Base-by-base conservation (phyloP, 2,329 filamentous ascomycete species). In the Colletotrichum kahawae region DNA sequence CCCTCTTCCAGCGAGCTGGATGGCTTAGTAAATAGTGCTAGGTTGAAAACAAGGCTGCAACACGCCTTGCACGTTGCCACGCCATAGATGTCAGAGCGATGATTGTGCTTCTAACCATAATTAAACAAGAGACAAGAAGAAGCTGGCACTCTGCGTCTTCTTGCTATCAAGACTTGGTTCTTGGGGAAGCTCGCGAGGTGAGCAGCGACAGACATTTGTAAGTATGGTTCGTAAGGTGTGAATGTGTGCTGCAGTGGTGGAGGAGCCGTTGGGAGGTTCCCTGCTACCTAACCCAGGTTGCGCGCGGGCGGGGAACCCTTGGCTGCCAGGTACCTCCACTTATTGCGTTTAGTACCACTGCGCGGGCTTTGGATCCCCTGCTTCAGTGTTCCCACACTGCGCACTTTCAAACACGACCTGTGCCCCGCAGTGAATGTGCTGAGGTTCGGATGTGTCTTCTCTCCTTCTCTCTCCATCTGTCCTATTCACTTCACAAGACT, bases 341-440 rank as follows among this genome's bases (percentile, higher is more conserved):
- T 7, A 31, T 24, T 27, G 33, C 33, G 33, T 43, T 33, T 56
- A 48, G 36, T 54, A 59, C 62, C 34, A 67, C 70, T 31, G 70
- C 38, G 33, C 51, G 33, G 62, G 31, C 65, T 57, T 62, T 18
- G 60, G 33, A 66, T 36, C 43, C 38, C 43, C 43, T 51, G 43
- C 43, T 51, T n/a, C 43, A 27, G 24, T 27, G 24, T 51, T 51
- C 43, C 43, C 43, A 51, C 43, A 48, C 43, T 51, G n/a, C 43
- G 21, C 43, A 51, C 43, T 51, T 51, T 51, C 43, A 51, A 51
- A 51, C 29, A 33, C 24, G 51, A 67, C 36, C 34, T 34, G 62
- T 63, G 72, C 72, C 72, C 72, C 72, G 72, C 72, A 75, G 67
- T 66, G 71, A 74, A 66, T 62, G 43, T 51, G 43, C 43, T 51